Conservation (phyloP, 345 rosid genomes). For the Acer campestre region DNA sequence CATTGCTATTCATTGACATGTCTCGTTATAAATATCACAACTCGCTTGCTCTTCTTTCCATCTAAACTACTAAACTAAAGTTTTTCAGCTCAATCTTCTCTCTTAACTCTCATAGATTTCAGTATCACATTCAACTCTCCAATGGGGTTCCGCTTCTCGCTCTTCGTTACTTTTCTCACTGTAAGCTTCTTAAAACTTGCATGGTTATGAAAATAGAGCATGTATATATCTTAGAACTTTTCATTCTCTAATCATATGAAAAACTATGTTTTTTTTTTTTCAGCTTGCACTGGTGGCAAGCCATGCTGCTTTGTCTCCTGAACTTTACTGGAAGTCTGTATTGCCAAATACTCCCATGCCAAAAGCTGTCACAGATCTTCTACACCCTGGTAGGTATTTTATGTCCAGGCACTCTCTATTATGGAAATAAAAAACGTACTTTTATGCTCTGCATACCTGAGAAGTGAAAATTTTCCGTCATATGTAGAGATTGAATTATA, state of each 20-base stretch:
- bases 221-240: slow-evolving; percentile 4
- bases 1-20: neutral
- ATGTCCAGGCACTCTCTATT: neutral
- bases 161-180: slow-evolving; percentile 34
- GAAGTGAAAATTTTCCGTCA: neutral
- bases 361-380: slow-evolving; percentile 44
- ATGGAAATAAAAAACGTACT: neutral
- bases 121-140: neutral
- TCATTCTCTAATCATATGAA: neutral
- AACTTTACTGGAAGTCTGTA: slow-evolving; percentile 55
- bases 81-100: neutral
- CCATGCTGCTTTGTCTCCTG: slow-evolving; percentile 52
- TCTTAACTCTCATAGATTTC: neutral
- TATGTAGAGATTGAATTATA: neutral
- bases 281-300: slow-evolving; percentile 49
- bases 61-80: neutral
- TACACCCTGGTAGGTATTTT: slow-evolving; percentile 41
- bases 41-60: slow-evolving; percentile 13
- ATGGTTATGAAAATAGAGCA: slow-evolving; percentile 7
- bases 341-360: slow-evolving; percentile 71
- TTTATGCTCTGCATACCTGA: neutral
- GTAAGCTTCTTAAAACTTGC: slow-evolving; percentile 21
- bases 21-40: slow-evolving; percentile 26
- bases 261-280: neutral
- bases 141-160: slow-evolving; percentile 39